Evolutionary conservation across 2,329 filamentous ascomycete species (phyloP), one percentile per base, ranked within the genome.

Genomic region (Calonectria honghensis): DNA sequence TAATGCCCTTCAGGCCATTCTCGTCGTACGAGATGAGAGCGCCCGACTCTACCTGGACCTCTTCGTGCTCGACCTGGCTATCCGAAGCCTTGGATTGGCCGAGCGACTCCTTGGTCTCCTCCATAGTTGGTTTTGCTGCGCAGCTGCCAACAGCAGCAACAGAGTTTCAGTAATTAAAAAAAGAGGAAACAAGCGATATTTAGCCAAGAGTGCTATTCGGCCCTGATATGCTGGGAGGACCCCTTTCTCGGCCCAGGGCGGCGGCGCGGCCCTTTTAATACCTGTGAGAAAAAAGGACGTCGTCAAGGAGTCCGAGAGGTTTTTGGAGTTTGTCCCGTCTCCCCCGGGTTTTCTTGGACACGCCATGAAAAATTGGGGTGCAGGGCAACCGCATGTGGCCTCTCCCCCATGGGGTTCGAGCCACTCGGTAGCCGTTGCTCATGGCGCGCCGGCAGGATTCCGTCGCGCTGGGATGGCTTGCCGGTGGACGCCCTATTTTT

Each of bases 1-100:
- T 18, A 24, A 87, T 80, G 6, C 92, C 93, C 4, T 20, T 63
- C 10, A 75, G n/a, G 35, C 76, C 73, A 63, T 73, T 73, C 29
- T 37, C 54, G 54, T 76, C 76, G 39, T 78, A 78, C 1, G 57
- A 69, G 37, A 76, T 77, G 67, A 72, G 41, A 24, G 52, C 50
- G 16, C 57, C 74, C 6, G 69, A 31, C 6, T 73, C 51, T 18
- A 68, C 29, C 11, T 27, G 57, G 39, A 59, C 39, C 10, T 74
- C 68, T 14, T 20, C 52, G 39, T 77, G 72, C 50, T 77, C 75
- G 18, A 76, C 66, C 18, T 77, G 75, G 37, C 73, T 73, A 18
- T 76, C 68, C 2, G 68, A 59, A 5, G 68, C 35, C 68, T 63
- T 66, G 13, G 63, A 52, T 50, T 75, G 63, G 64, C 50, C 27